Evolutionary conservation across 257 asterid species (phyloP), one percentile per base, ranked within the genome.

Genomic region (Salvia miltiorrhiza): DNA sequence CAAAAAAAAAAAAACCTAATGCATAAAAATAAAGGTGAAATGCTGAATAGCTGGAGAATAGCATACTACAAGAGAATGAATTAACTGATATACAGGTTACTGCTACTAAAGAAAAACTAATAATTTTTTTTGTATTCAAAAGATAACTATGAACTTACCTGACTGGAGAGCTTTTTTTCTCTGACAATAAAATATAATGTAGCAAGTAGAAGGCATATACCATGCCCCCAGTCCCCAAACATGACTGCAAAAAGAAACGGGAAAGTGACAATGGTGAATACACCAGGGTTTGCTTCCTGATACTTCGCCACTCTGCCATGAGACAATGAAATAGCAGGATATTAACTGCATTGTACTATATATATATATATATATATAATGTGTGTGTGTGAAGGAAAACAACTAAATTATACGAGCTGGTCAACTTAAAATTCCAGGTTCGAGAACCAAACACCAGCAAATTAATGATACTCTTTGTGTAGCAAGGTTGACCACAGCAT

Each of bases 221-320:
- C 99, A 84, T 94, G 99, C 56, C 99, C 98, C 97, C 99, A 94
- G 84, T 94, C 99, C 65, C 99, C 99, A 78, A 94, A 94, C 99
- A 94, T 94, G 77, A 94, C 96, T 0, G 98, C 99, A 37, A 94
- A 94, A 76, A 94, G 98, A 87, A 94, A 94, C 1, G 99, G 99
- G 77, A 94, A 94, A 16, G 99, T 94, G 74, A 89, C 96, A 58
- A 94, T 94, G 59, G 99, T 94, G 86, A 74, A 94, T 55, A 94
- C 96, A 72, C 95, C 99, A 65, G 99, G 99, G 83, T 94, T 94
- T 67, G 96, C 99, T 88, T 94, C 99, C 79, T 91, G 98, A 86
- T 94, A 94, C 83, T 88, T 94, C 71, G 99, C 98, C 81, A 94
- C 89, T 76, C 99, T 91, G 88, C 73, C 80, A 86, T 39, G 61